Base-by-base conservation (phyloP, 208 protist genomes). In the Leishmania arabica region DNA sequence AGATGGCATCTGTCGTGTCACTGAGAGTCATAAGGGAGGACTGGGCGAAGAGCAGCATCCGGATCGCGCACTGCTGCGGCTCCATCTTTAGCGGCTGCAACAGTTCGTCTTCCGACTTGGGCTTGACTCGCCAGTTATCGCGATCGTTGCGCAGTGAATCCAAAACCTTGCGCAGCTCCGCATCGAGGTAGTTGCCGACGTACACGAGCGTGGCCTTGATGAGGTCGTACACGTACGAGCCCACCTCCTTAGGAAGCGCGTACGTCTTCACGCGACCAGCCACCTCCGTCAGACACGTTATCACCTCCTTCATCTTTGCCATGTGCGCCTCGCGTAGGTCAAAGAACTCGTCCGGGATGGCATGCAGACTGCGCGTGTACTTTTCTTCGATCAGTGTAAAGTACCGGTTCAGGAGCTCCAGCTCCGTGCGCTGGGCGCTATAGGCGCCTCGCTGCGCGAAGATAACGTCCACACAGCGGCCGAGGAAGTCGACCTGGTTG, bases 21-120 rank as follows among this genome's bases (percentile, higher is more conserved):
- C 85, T 81, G 40, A 96, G 77, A 53, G 84, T 91, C 89, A 97
- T 94, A 21, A 97, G 77, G 34, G 91, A 89, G 0, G 91, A 95
- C 86, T 96, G 92, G 37, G 87, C 92, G 78, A 96, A 97, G 77
- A 97, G 89, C 60, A 97, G 84, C 92, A 97, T 93, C 75, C 92
- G 91, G 54, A 96, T 84, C 15, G 90, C 92, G 75, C 94, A 97
- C 81, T 95, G 91, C 78, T 97, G 94, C 13, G 91, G 90, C 86
- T 97, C 92, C 11, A 85, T 66, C 76, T 89, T 90, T 2, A 80
- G 72, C 17, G 91, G 92, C 13, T 80, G 74, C 70, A 97, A 79
- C 34, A 96, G 84, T 49, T 92, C 92, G 0, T 95, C 90, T 78
- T 96, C 92, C 0, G 75, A 88, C 73, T 92, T 92, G 2, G 91